Percentiles rank a stretch among this genome's conserved stretches.
Conservation (phyloP, 2,329 filamentous ascomycete genomes). For the Nannizziopsis barbatae region DNA sequence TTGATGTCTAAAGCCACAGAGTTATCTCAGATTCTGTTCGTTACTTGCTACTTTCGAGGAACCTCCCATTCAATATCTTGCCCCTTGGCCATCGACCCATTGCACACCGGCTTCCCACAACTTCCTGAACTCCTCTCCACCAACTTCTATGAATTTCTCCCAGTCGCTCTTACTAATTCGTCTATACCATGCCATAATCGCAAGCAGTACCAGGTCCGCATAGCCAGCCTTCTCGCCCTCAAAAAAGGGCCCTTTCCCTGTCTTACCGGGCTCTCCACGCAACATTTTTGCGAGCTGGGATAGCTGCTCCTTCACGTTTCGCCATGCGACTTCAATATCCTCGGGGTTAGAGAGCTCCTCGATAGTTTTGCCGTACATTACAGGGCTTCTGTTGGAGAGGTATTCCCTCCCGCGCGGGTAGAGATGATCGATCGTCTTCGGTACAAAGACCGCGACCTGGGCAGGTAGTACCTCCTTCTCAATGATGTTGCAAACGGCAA, state of each 20-base stretch:
- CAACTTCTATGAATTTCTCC: conserved; percentile 1
- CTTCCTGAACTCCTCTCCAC: conserved; percentile 8
- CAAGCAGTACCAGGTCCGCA: conserved; percentile 11
- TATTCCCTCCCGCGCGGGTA: conserved; percentile 26
- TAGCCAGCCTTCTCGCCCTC: conserved; percentile 11
- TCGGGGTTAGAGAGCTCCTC: conserved; percentile 21
- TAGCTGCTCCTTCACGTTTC: conserved; percentile 20
- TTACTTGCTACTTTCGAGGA: no score
- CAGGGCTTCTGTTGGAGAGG: conserved; percentile 29
- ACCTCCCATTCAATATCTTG: not conserved
- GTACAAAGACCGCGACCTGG: conserved; percentile 24
- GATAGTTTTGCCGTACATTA: conserved; percentile 23
- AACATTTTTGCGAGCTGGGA: conserved; percentile 20
- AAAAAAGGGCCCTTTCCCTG: conserved; percentile 10
- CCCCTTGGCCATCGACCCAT: conserved; percentile 10
- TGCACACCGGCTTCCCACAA: conserved; percentile 9
- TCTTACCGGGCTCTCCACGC: conserved; percentile 9
- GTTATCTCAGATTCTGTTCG: no score
- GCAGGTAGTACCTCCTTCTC: conserved; percentile 3
- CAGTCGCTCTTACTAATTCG: conserved; percentile 3
- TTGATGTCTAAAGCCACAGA: no score
- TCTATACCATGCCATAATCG: conserved; percentile 8
- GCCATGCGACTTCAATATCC: conserved; percentile 10
- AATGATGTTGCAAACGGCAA: conserved; percentile 18
- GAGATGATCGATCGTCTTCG: conserved; percentile 27